phyloP scores from a whole-genome alignment of 1,284 basidiomycete species.

The Ustilago lituana region DNA sequence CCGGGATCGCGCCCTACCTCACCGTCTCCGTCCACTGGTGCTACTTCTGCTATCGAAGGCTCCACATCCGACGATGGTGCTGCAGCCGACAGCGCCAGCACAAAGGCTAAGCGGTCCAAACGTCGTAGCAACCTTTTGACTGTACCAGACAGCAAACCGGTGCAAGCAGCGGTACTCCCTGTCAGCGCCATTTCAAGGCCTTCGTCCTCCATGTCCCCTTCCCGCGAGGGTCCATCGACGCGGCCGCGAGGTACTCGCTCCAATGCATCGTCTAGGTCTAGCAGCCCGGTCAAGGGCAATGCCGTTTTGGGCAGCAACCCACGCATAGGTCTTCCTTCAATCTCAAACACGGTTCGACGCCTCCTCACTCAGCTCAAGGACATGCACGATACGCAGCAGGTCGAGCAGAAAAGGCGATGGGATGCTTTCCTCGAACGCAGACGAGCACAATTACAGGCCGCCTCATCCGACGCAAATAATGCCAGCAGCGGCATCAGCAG shows the following conservation, averaged over 20 bases:
- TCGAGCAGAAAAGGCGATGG: constrained; percentile 81
- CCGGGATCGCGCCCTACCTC: constrained; percentile 11
- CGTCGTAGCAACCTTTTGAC: constrained; percentile 36
- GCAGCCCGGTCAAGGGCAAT: constrained; percentile 39
- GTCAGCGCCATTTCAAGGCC: constrained; percentile 50
- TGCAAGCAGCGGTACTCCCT: constrained; percentile 50
- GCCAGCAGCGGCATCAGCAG: constrained; percentile 6
- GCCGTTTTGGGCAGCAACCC: neutral
- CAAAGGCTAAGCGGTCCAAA: constrained; percentile 24
- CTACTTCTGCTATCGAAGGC: constrained; percentile 17
- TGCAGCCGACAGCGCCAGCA: constrained; percentile 16
- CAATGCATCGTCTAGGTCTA: constrained; percentile 39
- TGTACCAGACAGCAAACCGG: constrained; percentile 65
- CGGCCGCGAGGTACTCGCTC: constrained; percentile 16
- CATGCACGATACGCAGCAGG: constrained; percentile 85
- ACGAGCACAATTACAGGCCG: constrained; percentile 67
- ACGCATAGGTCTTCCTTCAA: constrained; percentile 23
- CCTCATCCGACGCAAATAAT: constrained; percentile 14
- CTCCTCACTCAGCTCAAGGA: constrained; percentile 83
- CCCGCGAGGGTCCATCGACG: constrained; percentile 20
- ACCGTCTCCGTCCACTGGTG: constrained; percentile 16
- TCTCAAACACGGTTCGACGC: constrained; percentile 78
- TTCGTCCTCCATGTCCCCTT: constrained; percentile 19
- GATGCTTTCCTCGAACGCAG: constrained; percentile 81
- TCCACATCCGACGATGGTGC: constrained; percentile 18